phyloP scores from a whole-genome alignment of 306 rosid species.

The Biancaea sappan region DNA sequence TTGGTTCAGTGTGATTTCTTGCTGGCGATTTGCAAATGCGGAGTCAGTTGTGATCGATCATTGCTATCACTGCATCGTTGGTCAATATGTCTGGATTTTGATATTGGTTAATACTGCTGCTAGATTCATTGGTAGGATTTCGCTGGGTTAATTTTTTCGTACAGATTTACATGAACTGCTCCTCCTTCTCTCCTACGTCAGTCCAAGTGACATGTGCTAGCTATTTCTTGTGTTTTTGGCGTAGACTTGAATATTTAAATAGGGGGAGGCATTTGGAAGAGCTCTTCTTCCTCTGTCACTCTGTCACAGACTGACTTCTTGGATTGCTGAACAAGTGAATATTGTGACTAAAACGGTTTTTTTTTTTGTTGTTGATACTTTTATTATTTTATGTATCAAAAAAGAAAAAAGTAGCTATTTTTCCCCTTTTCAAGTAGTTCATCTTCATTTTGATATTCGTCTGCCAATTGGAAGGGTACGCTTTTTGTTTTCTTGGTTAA shows the following conservation, averaged over 20 bases:
- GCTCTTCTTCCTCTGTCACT: neutral
- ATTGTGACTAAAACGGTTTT: neutral
- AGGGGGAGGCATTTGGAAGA: neutral
- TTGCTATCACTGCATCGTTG: neutral
- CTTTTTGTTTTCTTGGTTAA: constrained; percentile 19
- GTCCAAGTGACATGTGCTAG: too few species aligned
- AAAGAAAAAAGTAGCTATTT: neutral
- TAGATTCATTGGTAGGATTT: neutral
- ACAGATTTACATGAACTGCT: neutral
- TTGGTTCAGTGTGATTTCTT: neutral
- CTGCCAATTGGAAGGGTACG: neutral
- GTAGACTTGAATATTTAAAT: neutral
- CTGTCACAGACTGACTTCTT: neutral
- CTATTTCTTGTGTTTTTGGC: neutral
- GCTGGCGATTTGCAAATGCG: neutral
- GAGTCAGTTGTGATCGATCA: neutral
- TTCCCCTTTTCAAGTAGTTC: neutral
- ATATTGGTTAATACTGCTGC: neutral
- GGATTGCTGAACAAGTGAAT: neutral
- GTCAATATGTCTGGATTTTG: neutral
- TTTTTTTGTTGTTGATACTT: constrained; percentile 10
- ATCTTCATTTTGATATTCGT: neutral
- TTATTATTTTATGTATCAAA: neutral
- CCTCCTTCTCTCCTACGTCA: neutral
- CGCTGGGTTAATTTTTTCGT: neutral